Evolutionary conservation across 805 yeast genomes (phyloP).

Genomic region (Zygoascus biomembranicola): DNA sequence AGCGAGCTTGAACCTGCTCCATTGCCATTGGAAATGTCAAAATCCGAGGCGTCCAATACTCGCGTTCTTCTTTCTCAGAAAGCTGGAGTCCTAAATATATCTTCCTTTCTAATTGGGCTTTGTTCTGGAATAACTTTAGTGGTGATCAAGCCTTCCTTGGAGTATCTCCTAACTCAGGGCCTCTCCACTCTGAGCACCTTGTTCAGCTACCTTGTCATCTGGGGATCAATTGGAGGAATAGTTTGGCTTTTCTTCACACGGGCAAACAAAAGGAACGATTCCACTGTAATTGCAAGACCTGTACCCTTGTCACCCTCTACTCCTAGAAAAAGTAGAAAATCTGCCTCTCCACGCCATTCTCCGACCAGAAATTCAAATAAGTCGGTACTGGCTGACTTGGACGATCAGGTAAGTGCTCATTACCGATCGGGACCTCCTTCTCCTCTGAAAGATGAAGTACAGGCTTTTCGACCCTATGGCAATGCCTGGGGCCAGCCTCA

Average conservation of each 20-base stretch:
- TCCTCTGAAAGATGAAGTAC: conserved; percentile 3
- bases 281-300: not conserved
- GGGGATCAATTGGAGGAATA: not conserved
- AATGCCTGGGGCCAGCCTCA: not conserved
- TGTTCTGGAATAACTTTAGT: not conserved
- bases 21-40: not conserved
- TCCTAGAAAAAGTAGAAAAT: not conserved
- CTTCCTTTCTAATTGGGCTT: not conserved
- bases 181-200: not conserved
- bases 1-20: not conserved
- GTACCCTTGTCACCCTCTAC: not conserved
- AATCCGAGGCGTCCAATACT: not conserved
- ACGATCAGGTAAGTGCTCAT: not conserved
- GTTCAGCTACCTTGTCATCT: not conserved
- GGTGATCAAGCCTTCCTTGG: not conserved
- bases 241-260: not conserved
- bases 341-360: not conserved
- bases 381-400: not conserved
- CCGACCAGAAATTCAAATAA: not conserved
- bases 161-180: not conserved
- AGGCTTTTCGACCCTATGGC: conserved; percentile 8
- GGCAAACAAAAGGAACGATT: not conserved
- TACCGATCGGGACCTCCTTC: not conserved
- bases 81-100: not conserved
- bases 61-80: not conserved